Base-by-base conservation (phyloP, 192 early-diverging fungal species). In the Podila verticillata region DNA sequence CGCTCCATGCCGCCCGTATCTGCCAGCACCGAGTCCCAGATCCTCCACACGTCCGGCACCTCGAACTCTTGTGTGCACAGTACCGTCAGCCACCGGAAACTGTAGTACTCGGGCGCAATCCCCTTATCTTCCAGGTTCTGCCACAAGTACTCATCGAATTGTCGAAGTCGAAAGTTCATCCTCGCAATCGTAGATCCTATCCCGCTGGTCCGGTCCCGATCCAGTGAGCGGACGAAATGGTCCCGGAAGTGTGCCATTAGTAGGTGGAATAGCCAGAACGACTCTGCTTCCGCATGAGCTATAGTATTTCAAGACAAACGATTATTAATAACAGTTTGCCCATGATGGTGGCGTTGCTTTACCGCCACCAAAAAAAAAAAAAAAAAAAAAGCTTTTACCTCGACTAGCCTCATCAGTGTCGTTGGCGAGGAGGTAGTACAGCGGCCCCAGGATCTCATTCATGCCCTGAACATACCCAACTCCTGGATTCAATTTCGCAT, bases 401-500 rank as follows among this genome's bases (percentile, higher is more conserved):
- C 70, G 70, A 31, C 75, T 82, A 39, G 57, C 61, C 32, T 87
- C 83, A 30, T 89, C 85, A 26, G 73, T 24, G 66, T 89, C 87
- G 29, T 84, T 87, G 22, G 94, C 92, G 68, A 92, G 82, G 7
- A 94, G 89, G 57, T 93, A 95, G 75, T 95, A 95, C 24, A 95
- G 84, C 1, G 94, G 94, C 2, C 89, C 94, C 24, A 95, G 77
- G 49, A 95, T 82, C 72, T 95, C 92, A 74, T 95, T 95, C 94
- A 96, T 95, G 34, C 94, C 95, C 75, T 96, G 95, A n/a, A 94
- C 91, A 70, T 96, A 96, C 3, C 92, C 91, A 15, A 93, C 87
- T 28, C 95, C 95, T 6, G 89, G 91, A 70, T 95, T 95, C 51
- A 95, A 82, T 63, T 92, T 91, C 5, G 92, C 90, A 75, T 92